Percentiles rank a stretch among this genome's conserved stretches.
Conservation (phyloP, 208 protist genomes). For the Jaenimonas drosophilae region DNA sequence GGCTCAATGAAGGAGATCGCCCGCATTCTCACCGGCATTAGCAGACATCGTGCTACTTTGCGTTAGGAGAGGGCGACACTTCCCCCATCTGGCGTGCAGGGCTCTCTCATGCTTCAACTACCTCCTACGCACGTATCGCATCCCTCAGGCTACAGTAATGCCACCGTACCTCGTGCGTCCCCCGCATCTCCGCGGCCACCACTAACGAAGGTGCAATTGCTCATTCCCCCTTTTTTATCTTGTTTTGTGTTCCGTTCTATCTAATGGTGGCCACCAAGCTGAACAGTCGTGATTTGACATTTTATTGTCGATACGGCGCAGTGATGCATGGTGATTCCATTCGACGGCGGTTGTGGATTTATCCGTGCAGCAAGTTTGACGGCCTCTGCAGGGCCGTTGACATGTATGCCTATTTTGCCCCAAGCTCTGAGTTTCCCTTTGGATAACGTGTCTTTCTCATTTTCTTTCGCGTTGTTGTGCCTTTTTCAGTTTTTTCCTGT, state of each 20-base stretch:
- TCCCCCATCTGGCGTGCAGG: too few species aligned
- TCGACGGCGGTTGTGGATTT: too few species aligned
- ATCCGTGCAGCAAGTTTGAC: too few species aligned
- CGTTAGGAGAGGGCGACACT: too few species aligned
- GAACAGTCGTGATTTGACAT: background rate
- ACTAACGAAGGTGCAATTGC: background rate
- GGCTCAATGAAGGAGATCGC: too few species aligned
- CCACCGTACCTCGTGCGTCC: too few species aligned
- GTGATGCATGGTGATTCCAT: background rate
- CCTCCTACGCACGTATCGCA: too few species aligned
- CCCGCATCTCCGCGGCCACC: background rate
- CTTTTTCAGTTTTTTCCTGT: background rate
- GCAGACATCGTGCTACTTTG: too few species aligned
- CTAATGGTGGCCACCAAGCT: background rate
- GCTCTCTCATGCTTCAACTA: too few species aligned
- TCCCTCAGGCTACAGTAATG: too few species aligned
- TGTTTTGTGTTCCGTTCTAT: background rate
- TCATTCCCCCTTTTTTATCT: slow-evolving; percentile 2
- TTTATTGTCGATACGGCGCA: background rate
- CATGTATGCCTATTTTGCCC: background rate
- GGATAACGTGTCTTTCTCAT: background rate
- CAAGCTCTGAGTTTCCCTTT: background rate
- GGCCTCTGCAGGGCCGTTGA: background rate
- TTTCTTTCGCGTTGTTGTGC: slow-evolving; percentile 1
- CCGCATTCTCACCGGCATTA: too few species aligned